Conservation (phyloP, 1,139 yeast species). For the Lodderomyces theae region DNA sequence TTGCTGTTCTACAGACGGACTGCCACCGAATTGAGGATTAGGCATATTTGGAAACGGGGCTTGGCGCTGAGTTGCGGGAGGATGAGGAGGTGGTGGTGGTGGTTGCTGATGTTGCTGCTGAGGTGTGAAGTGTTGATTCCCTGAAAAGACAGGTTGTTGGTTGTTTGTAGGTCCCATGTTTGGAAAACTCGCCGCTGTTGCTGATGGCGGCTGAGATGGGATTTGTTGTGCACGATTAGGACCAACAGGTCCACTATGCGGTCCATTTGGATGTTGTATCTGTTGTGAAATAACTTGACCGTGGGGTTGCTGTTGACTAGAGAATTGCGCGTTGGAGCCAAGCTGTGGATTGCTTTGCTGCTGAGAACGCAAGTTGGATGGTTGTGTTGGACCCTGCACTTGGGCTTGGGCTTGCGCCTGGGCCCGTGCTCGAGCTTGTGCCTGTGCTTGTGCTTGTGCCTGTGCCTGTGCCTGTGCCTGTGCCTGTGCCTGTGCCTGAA, state of each 20-base stretch:
- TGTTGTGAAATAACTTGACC: conserved; percentile 17
- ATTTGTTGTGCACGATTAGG: conserved; percentile 14
- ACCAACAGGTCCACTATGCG: conserved; percentile 12
- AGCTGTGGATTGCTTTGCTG: conserved; percentile 18
- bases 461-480: conserved; percentile 12
- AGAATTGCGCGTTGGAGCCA: conserved; percentile 10
- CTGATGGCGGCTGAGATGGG: conserved; percentile 13
- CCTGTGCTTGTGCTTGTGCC: conserved; percentile 6
- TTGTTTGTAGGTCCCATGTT: conserved; percentile 27
- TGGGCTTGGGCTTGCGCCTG: conserved; percentile 14
- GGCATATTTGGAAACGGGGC: not conserved
- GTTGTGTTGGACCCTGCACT: conserved; percentile 14
- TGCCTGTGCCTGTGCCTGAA: conserved; percentile 12
- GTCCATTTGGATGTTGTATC: conserved; percentile 10
- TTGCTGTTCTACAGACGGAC: conserved; percentile 12
- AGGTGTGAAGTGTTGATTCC: conserved; percentile 18
- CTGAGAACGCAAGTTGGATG: conserved; percentile 4
- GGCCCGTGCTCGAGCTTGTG: conserved; percentile 4
- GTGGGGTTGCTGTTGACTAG: conserved; percentile 17
- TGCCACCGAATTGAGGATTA: conserved; percentile 5
- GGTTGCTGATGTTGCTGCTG: conserved; percentile 5
- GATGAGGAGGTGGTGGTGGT: not conserved
- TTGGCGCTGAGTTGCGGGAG: no score
- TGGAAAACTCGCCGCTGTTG: conserved; percentile 22
- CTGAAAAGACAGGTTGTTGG: conserved; percentile 20